Percentiles rank a stretch among this genome's conserved stretches.
These are phyloP conservation scores for Candida suzukii DNA, from an alignment of 805 yeast species.

Conservation along the genomic window DNA sequence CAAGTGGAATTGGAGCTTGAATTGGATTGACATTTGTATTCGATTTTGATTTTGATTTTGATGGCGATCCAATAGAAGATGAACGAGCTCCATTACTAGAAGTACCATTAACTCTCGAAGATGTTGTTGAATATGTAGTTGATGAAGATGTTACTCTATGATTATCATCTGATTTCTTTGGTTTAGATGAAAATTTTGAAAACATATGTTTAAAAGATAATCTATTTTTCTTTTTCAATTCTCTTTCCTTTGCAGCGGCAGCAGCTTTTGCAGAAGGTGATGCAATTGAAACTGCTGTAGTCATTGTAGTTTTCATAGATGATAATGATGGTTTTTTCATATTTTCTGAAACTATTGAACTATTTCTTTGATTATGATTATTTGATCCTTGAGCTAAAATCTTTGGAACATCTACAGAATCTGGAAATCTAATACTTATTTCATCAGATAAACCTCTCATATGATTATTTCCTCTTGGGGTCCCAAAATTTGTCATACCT, in stretches of 20 bases:
- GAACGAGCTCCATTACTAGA: too few species aligned
- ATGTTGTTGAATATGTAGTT: too few species aligned
- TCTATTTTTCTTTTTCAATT: slow-evolving; percentile 3
- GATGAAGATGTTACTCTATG: background rate
- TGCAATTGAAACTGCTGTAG: background rate
- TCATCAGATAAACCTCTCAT: background rate
- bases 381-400: background rate
- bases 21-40: too few species aligned
- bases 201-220: slow-evolving; percentile 9
- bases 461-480: background rate
- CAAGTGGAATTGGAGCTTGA: too few species aligned
- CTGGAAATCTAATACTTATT: background rate
- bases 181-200: slow-evolving; percentile 6
- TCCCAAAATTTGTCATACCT: too few species aligned
- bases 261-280: background rate
- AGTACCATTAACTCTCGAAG: too few species aligned
- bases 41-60: too few species aligned
- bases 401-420: background rate
- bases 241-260: background rate
- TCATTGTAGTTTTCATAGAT: too few species aligned
- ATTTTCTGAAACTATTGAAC: background rate
- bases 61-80: too few species aligned
- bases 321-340: too few species aligned
- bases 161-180: background rate
- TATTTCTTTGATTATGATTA: background rate